These are phyloP conservation scores for Ceriops decandra DNA, from an alignment of 345 rosid species.

Conservation along the genomic window DNA sequence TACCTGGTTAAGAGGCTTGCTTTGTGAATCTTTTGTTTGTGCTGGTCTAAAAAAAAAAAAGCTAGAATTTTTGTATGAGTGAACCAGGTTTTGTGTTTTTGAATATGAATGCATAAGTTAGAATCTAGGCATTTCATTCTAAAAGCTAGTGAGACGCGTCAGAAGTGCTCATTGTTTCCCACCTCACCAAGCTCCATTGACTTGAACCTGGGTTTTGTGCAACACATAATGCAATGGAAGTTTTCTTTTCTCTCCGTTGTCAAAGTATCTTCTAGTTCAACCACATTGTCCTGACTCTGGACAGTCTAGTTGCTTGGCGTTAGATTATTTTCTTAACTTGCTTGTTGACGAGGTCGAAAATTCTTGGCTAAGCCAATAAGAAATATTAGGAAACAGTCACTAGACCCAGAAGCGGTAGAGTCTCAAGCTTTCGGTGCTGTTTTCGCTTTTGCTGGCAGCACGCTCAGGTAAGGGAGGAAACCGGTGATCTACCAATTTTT, in stretches of 20 bases:
- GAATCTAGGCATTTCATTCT: slow-evolving; percentile 7
- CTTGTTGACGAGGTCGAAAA: background rate
- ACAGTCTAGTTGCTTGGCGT: background rate
- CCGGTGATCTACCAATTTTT: background rate
- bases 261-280: slow-evolving; percentile 10
- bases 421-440: background rate
- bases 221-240: background rate
- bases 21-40: too few species aligned
- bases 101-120: too few species aligned
- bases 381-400: slow-evolving; percentile 26
- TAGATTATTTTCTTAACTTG: background rate
- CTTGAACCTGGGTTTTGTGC: background rate
- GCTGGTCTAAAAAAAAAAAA: too few species aligned
- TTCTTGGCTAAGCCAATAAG: slow-evolving; percentile 6
- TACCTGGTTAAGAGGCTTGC: too few species aligned
- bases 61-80: too few species aligned
- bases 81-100: too few species aligned
- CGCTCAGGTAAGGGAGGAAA: background rate
- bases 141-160: background rate
- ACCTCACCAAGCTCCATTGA: slow-evolving; percentile 13
- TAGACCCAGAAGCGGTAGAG: slow-evolving; percentile 17
- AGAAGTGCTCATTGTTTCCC: slow-evolving; percentile 6
- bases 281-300: slow-evolving; percentile 11
- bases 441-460: background rate
- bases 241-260: background rate